phyloP scores from a whole-genome alignment of 2,329 filamentous ascomycete genomes.

The Didymella pomorum region DNA sequence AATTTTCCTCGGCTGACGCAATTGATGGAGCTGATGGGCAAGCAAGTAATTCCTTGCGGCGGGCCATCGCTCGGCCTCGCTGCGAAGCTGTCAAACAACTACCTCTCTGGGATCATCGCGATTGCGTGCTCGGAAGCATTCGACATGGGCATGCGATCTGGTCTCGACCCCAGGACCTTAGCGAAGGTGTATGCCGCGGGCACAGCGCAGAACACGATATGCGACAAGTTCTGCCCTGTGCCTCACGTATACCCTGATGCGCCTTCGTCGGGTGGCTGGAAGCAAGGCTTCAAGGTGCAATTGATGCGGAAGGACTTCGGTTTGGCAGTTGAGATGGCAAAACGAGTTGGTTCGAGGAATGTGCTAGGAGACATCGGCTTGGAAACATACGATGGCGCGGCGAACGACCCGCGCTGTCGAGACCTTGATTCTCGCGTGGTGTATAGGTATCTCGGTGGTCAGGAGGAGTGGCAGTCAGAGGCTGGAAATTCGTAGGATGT shows the following conservation, averaged over 20 bases:
- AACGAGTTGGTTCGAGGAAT: conserved; percentile 59
- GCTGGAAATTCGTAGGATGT: conserved; percentile 23
- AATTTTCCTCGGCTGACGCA: conserved; percentile 55
- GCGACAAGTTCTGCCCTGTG: conserved; percentile 61
- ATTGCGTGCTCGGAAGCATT: conserved; percentile 67
- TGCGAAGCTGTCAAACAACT: conserved; percentile 69
- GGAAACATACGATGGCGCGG: conserved; percentile 61
- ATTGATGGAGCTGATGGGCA: conserved; percentile 62
- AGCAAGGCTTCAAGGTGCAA: conserved; percentile 66
- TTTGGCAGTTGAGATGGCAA: conserved; percentile 64
- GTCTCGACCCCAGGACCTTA: conserved; percentile 63
- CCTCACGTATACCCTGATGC: conserved; percentile 60
- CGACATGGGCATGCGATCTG: conserved; percentile 66
- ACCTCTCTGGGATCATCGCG: conserved; percentile 65
- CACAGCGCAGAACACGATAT: conserved; percentile 62
- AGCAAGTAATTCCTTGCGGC: conserved; percentile 64
- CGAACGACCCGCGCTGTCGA: conserved; percentile 60
- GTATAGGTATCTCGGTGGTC: conserved; percentile 63
- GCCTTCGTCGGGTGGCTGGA: conserved; percentile 59
- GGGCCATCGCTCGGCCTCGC: conserved; percentile 64
- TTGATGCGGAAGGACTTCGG: conserved; percentile 68
- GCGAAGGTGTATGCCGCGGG: conserved; percentile 61
- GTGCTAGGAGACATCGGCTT: conserved; percentile 61
- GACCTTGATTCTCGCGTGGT: conserved; percentile 66
- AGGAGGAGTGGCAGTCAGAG: conserved; percentile 58